These are phyloP conservation scores for Ceratobasidium theobromae DNA, from an alignment of 1,284 basidiomycete species.

Conservation along the genomic window DNA sequence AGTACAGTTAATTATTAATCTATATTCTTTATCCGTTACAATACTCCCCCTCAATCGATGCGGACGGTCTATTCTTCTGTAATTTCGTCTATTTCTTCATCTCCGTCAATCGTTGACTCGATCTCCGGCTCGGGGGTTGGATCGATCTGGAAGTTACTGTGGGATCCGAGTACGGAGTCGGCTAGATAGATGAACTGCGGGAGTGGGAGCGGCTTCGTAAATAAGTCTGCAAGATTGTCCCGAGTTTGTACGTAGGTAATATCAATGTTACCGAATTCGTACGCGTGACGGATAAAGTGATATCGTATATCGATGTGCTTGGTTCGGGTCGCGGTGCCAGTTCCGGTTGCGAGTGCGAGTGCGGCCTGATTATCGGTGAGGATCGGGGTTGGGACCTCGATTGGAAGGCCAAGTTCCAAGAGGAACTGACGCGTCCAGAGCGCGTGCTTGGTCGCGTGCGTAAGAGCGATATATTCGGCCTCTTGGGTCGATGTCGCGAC, in stretches of 20 bases:
- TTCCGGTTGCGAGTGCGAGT: conserved; percentile 38
- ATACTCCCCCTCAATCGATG: too few species aligned
- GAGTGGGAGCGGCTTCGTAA: conserved; percentile 37
- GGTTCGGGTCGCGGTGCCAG: conserved; percentile 35
- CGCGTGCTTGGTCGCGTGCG: conserved; percentile 40
- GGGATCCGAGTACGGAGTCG: too few species aligned
- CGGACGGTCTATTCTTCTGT: too few species aligned
- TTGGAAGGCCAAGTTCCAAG: conserved; percentile 36
- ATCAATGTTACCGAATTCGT: conserved; percentile 29
- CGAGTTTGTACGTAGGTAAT: conserved; percentile 35
- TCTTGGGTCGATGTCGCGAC: conserved; percentile 46
- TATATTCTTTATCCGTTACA: too few species aligned
- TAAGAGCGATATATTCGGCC: conserved; percentile 44
- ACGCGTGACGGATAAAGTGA: conserved; percentile 40
- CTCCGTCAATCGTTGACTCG: too few species aligned
- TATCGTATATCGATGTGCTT: conserved; percentile 43
- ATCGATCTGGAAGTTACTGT: too few species aligned
- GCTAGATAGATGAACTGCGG: too few species aligned
- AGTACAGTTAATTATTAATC: too few species aligned
- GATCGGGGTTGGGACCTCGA: conserved; percentile 34
- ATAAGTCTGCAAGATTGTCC: conserved; percentile 36
- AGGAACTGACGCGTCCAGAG: conserved; percentile 40
- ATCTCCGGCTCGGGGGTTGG: too few species aligned
- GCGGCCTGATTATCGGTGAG: conserved; percentile 41
- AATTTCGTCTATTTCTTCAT: too few species aligned